Evolutionary conservation across 148 eudicot genomes (phyloP).

Genomic region (Fagopyrum homotropicum): DNA sequence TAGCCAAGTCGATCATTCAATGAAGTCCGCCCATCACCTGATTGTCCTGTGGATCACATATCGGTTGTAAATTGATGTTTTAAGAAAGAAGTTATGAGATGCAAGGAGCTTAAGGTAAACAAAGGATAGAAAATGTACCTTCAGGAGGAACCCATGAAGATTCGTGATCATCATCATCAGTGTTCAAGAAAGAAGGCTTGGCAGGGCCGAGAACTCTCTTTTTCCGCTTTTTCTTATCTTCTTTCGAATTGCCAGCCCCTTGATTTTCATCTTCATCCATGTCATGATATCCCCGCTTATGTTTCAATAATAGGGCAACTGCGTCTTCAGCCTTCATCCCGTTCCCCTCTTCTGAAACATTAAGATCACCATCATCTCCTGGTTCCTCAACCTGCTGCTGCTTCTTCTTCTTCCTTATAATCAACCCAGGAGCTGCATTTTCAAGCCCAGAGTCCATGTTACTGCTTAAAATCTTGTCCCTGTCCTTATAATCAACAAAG

Average conservation of each 20-base stretch:
- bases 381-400: constrained; percentile 47
- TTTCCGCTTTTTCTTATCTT: constrained; percentile 38
- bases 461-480: constrained; percentile 40
- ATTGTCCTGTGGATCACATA: constrained; percentile 65
- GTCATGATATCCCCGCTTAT: constrained; percentile 51
- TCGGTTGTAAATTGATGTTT: not conserved
- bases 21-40: constrained; percentile 96
- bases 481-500: constrained; percentile 88
- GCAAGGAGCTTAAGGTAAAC: not conserved
- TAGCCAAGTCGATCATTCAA: constrained; percentile 91
- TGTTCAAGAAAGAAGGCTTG: constrained; percentile 50
- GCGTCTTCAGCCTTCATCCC: constrained; percentile 63
- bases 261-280: constrained; percentile 38
- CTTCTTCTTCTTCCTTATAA: constrained; percentile 71
- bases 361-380: constrained; percentile 27
- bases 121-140: constrained; percentile 35
- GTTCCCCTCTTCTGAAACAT: constrained; percentile 24
- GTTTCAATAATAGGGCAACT: constrained; percentile 78
- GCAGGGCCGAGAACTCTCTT: constrained; percentile 77
- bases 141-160: constrained; percentile 85
- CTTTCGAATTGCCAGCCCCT: constrained; percentile 20
- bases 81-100: not conserved
- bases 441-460: constrained; percentile 39
- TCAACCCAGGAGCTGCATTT: constrained; percentile 89
- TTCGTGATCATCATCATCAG: constrained; percentile 29